phyloP scores from a whole-genome alignment of 2,329 filamentous ascomycete species.

The Ceratocystis papillata region DNA sequence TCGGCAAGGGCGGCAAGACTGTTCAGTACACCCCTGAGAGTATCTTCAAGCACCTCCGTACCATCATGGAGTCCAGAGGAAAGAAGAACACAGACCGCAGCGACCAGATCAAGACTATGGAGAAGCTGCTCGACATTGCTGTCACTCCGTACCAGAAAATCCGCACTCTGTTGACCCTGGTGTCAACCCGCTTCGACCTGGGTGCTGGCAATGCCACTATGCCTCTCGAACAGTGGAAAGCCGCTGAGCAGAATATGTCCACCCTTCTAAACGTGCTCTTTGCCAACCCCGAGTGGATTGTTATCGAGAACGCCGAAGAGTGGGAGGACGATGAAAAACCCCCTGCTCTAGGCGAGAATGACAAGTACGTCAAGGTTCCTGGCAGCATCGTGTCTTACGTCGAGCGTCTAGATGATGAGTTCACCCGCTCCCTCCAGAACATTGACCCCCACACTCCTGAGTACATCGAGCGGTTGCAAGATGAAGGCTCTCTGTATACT shows the following conservation, averaged over 20 bases:
- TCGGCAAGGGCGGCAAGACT: constrained; percentile 79
- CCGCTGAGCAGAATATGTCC: constrained; percentile 76
- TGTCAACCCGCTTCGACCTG: constrained; percentile 90
- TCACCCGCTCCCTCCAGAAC: constrained; percentile 89
- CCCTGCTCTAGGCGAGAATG: constrained; percentile 58
- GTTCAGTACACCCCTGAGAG: constrained; percentile 92
- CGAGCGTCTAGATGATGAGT: constrained; percentile 92
- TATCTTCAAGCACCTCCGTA: constrained; percentile 91
- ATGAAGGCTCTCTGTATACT: constrained; percentile 84
- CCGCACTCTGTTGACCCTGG: constrained; percentile 77
- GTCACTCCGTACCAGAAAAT: constrained; percentile 88
- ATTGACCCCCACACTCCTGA: constrained; percentile 98
- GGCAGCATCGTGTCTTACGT: constrained; percentile 91
- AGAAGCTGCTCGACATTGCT: constrained; percentile 85
- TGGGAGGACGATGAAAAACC: constrained; percentile 98
- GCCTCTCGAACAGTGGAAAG: constrained; percentile 94
- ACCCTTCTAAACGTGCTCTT: constrained; percentile 70
- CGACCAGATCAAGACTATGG: constrained; percentile 96
- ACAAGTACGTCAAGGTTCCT: constrained; percentile 79
- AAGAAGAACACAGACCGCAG: constrained; percentile 96
- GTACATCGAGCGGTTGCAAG: constrained; percentile 89
- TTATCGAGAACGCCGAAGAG: constrained; percentile 86
- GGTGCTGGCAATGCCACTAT: constrained; percentile 68
- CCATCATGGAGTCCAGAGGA: constrained; percentile 88
- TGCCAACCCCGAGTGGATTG: constrained; percentile 65